phyloP scores from a whole-genome alignment of 106 monocot genomes.

The Dioscorea zingiberensis region DNA sequence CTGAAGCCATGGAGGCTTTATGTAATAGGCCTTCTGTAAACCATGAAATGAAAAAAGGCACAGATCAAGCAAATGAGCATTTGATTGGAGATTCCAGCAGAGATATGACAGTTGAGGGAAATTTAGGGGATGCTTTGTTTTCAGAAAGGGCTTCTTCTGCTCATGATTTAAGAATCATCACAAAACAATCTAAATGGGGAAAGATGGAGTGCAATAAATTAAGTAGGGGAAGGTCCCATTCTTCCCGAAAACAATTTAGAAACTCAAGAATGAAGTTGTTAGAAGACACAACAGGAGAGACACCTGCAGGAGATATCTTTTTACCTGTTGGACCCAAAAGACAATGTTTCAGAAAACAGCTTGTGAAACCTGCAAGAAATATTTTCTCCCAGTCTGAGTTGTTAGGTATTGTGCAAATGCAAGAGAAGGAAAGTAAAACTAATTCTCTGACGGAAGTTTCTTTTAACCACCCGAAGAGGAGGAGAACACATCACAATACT shows the following conservation, averaged over 20 bases:
- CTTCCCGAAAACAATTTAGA: conserved; percentile 1
- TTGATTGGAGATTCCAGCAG: neutral
- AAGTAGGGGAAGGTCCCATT: conserved; percentile 6
- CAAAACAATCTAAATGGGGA: conserved; percentile 30
- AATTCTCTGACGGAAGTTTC: conserved; percentile 3
- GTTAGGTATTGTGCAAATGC: conserved; percentile 6
- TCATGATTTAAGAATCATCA: conserved; percentile 13
- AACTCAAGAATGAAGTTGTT: no score
- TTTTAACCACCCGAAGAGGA: conserved; percentile 35
- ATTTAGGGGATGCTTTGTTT: conserved; percentile 1
- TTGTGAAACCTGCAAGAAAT: neutral
- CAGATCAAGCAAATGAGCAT: neutral
- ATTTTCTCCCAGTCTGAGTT: conserved; percentile 7
- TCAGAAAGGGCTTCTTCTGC: conserved; percentile 7
- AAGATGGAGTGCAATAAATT: conserved; percentile 16
- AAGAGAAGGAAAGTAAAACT: conserved; percentile 7
- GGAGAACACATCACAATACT: conserved; percentile 25
- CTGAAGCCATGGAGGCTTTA: conserved; percentile 77
- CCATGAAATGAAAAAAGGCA: conserved; percentile 4
- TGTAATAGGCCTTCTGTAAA: conserved; percentile 17
- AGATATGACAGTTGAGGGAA: conserved; percentile 4
- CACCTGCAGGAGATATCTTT: neutral
- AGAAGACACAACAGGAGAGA: no score
- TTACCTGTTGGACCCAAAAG: neutral
- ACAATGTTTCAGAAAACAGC: neutral